Conservation (phyloP, 345 rosid genomes). For the Gossypium sturtianum region DNA sequence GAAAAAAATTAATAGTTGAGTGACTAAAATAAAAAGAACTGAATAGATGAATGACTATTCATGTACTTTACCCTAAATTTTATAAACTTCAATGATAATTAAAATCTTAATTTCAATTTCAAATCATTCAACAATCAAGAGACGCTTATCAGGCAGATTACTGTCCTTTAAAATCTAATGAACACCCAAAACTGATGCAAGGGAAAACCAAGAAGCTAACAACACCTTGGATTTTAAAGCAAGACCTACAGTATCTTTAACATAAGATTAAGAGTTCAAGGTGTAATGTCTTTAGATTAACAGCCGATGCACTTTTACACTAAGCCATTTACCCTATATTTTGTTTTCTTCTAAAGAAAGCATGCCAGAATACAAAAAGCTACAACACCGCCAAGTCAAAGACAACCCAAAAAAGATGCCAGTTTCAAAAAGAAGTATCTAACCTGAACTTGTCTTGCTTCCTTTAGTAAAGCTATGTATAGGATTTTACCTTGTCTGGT, state of each 20-base stretch:
- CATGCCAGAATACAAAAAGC: neutral
- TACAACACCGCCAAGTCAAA: neutral
- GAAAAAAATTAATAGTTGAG: too few relatives aligned
- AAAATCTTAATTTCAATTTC: neutral
- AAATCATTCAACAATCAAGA: neutral
- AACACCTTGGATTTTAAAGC: neutral
- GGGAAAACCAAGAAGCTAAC: neutral
- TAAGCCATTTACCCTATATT: neutral
- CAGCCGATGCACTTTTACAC: neutral
- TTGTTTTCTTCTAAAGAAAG: neutral
- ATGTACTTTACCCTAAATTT: too few relatives aligned
- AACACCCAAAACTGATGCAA: neutral
- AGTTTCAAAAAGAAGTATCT: neutral
- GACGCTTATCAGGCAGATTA: neutral
- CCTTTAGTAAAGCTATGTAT: neutral
- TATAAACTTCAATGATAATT: neutral
- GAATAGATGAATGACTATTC: too few relatives aligned
- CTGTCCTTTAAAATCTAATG: neutral
- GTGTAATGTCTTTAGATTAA: neutral
- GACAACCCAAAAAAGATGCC: neutral
- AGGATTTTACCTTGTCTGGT: slow-evolving; percentile 14
- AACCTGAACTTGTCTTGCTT: neutral
- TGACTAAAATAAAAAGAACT: too few relatives aligned
- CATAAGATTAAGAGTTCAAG: neutral
- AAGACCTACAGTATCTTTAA: neutral